Conservation (phyloP, 257 asterid species). For the Nicotiana undulata region DNA sequence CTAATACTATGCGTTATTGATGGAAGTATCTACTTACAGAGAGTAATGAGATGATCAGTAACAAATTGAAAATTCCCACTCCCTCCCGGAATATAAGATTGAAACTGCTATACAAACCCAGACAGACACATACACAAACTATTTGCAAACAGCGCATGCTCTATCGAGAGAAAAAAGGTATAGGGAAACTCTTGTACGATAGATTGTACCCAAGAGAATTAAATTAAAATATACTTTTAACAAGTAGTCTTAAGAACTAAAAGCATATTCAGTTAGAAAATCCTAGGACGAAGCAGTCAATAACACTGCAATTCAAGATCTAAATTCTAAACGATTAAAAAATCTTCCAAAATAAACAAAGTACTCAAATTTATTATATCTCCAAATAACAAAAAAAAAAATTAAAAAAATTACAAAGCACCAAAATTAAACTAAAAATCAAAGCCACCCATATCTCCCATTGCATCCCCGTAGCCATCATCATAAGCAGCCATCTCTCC, state of each 20-base stretch:
- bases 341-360: not conserved
- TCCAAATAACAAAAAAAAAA: not conserved
- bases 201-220: not conserved
- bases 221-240: too few relatives aligned
- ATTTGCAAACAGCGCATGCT: too few relatives aligned
- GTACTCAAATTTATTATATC: not conserved
- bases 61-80: not conserved
- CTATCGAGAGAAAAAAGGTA: too few relatives aligned
- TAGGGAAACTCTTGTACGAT: not conserved
- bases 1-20: not conserved
- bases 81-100: not conserved
- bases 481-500: conserved; percentile 31
- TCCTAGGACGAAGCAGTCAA: not conserved
- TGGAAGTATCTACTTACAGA: too few relatives aligned
- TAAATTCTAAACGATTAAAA: not conserved
- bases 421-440: not conserved
- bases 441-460: conserved; percentile 23
- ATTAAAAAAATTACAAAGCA: not conserved
- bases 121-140: too few relatives aligned
- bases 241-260: not conserved
- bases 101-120: too few relatives aligned
- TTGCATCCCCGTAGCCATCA: conserved; percentile 29
- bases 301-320: not conserved
- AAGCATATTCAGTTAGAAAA: conserved; percentile 1
- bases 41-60: not conserved